Evolutionary conservation across 1,139 yeast species (phyloP), one percentile per base, ranked within the genome.

Genomic region (Eremothecium cymbalariae): DNA sequence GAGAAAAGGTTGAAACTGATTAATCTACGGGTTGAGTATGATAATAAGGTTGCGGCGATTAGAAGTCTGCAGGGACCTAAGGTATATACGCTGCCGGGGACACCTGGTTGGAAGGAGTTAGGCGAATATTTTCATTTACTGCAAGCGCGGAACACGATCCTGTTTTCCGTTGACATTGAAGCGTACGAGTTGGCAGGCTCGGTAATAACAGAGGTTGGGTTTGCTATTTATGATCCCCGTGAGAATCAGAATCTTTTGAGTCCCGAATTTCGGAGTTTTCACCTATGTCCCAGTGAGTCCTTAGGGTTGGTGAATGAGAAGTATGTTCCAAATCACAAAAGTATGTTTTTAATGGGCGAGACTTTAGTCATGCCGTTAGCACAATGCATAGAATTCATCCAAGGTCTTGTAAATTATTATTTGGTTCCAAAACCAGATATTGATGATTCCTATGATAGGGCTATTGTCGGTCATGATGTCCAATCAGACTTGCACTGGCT

Each of bases 401-500:
- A 69, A 17, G 21, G 18, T 6, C 27, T 34, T 13, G 22, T 34
- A 4, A 39, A 37, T 25, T 25, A 40, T 20, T 32, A 39, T 14
- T 11, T 32, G 33, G 16, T 17, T 16, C 23, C 25, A 11, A 31
- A 28, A 6, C 18, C 11, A 11, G 21, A 18, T 4, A n/a, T n/a
- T 9, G 23, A 21, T 4, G 18, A 33, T 11, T 12, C 4, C 6
- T 34, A 31, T 20, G 9, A 20, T 12, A 14, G 59, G 44, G 62
- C 68, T 2, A 59, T 80, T 25, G 83, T 82, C 8, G 94, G 93
- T 1, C 94, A 83, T 53, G 73, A 70, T 37, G 62, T 80, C n/a
- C 46, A 53, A 11, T 82, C 80, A 4, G 94, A 82, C 51, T 38
- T 81, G 20, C 56, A 55, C 16, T 72, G 79, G 72, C 60, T 82